These are phyloP conservation scores for Sanghuangporus weigelae DNA, from an alignment of 1,284 basidiomycete genomes.

Conservation along the genomic window DNA sequence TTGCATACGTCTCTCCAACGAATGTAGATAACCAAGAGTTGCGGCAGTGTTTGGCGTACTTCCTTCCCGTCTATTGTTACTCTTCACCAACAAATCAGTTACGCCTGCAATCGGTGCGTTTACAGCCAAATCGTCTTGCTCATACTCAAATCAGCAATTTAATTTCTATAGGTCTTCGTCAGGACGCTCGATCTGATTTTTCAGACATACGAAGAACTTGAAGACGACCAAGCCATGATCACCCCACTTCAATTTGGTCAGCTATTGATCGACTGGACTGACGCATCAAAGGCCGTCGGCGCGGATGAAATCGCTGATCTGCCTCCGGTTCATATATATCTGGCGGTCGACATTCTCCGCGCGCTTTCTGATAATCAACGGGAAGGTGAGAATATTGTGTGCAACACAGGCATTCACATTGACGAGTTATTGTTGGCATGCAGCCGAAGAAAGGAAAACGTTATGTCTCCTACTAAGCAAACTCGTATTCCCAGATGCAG, in stretches of 20 bases:
- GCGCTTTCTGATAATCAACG: slow-evolving; percentile 15
- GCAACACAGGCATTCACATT: not conserved
- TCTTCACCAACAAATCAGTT: slow-evolving; percentile 10
- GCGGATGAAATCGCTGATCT: not conserved
- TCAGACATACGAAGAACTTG: slow-evolving; percentile 13
- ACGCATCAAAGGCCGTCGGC: slow-evolving; percentile 13
- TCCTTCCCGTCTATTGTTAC: slow-evolving; percentile 18
- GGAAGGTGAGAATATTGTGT: not conserved
- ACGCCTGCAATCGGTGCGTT: slow-evolving; percentile 13
- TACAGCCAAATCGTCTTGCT: not conserved
- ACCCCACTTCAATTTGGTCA: slow-evolving; percentile 17
- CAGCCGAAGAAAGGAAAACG: slow-evolving; percentile 42
- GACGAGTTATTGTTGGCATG: not conserved
- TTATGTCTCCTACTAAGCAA: slow-evolving; percentile 78
- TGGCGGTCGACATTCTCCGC: slow-evolving; percentile 15
- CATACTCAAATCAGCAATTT: not conserved
- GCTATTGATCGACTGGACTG: slow-evolving; percentile 16
- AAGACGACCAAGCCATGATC: slow-evolving; percentile 19
- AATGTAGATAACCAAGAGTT: slow-evolving; percentile 14
- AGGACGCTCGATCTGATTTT: slow-evolving; percentile 7
- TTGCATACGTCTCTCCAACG: slow-evolving; percentile 17
- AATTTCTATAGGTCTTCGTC: not conserved
- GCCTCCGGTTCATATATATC: slow-evolving; percentile 6
- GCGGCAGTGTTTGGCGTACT: slow-evolving; percentile 18
- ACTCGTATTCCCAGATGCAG: slow-evolving; percentile 46